phyloP scores from a whole-genome alignment of 768 basidiomycete species.

The Flagelloscypha sp. region DNA sequence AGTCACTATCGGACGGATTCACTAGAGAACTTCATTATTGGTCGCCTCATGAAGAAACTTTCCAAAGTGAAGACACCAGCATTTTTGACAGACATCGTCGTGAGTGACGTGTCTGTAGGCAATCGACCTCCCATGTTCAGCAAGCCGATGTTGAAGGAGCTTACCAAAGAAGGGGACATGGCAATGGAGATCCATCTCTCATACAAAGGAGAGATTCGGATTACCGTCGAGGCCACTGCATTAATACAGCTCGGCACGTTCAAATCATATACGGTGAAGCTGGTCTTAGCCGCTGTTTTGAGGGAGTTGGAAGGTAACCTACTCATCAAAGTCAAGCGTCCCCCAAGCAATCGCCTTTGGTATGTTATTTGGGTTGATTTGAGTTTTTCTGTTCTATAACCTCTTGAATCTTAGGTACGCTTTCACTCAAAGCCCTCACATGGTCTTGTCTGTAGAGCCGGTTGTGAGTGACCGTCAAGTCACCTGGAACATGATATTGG shows the following conservation, averaged over 20 bases:
- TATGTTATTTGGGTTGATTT: too few species aligned
- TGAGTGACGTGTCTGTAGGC: conserved; percentile 87
- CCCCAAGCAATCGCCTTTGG: conserved; percentile 94
- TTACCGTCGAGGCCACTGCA: conserved; percentile 85
- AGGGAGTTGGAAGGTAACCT: conserved; percentile 89
- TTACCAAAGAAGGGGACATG: conserved; percentile 90
- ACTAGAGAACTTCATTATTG: conserved; percentile 80
- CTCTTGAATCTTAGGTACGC: too few species aligned
- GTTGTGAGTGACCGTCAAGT: conserved; percentile 92
- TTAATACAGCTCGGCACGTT: conserved; percentile 80
- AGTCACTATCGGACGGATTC: conserved; percentile 78
- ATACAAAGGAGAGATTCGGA: conserved; percentile 82
- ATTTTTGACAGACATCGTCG: conserved; percentile 77
- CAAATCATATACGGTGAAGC: conserved; percentile 84
- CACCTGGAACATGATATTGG: conserved; percentile 87
- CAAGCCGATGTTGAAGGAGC: conserved; percentile 97
- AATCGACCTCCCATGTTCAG: conserved; percentile 77
- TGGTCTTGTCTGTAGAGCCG: conserved; percentile 86
- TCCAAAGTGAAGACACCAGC: conserved; percentile 84
- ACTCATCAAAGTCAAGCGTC: conserved; percentile 83
- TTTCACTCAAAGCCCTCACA: conserved; percentile 82
- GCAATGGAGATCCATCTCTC: conserved; percentile 77
- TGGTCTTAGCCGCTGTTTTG: conserved; percentile 82
- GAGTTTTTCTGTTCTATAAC: too few species aligned
- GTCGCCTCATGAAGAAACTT: conserved; percentile 87